A percentile compares a stretch with the other conserved stretches of the same genome.
phyloP scores from a whole-genome alignment of 2,329 filamentous ascomycete genomes.

The Scolecobasidium constrictum region DNA sequence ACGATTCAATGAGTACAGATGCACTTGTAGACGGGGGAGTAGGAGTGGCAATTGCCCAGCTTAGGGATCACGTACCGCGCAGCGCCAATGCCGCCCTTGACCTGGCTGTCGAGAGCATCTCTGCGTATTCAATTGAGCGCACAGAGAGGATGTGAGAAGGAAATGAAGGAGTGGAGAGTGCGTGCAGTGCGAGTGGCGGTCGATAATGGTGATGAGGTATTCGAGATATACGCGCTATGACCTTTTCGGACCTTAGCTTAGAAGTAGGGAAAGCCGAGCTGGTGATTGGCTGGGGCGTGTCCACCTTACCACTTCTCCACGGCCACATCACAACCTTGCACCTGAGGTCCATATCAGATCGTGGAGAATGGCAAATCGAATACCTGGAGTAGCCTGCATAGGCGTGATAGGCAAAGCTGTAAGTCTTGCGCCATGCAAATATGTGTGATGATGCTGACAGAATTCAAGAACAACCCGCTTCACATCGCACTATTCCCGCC shows the following conservation, averaged over 20 bases:
- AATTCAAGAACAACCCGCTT: constrained; percentile 87
- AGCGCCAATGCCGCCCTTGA: constrained; percentile 43
- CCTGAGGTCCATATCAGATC: too few relatives aligned
- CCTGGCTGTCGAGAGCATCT: constrained; percentile 41
- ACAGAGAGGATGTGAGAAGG: neutral
- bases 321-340: too few relatives aligned
- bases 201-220: constrained; percentile 22
- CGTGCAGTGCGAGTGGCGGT: constrained; percentile 18
- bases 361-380: constrained; percentile 37
- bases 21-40: neutral
- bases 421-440: constrained; percentile 13
- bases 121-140: constrained; percentile 14
- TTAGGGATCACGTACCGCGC: constrained; percentile 33
- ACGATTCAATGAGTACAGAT: constrained; percentile 13
- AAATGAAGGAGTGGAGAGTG: constrained; percentile 25
- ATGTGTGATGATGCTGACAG: neutral
- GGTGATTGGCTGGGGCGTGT: too few relatives aligned
- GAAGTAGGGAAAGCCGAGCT: too few relatives aligned
- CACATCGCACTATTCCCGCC: constrained; percentile 79
- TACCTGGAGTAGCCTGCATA: constrained; percentile 77
- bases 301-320: too few relatives aligned
- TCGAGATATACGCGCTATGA: too few relatives aligned
- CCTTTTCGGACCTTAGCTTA: too few relatives aligned
- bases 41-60: constrained; percentile 5
- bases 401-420: constrained; percentile 91